Conservation (phyloP, 2,329 filamentous ascomycete species). For the Capronia coronata region DNA sequence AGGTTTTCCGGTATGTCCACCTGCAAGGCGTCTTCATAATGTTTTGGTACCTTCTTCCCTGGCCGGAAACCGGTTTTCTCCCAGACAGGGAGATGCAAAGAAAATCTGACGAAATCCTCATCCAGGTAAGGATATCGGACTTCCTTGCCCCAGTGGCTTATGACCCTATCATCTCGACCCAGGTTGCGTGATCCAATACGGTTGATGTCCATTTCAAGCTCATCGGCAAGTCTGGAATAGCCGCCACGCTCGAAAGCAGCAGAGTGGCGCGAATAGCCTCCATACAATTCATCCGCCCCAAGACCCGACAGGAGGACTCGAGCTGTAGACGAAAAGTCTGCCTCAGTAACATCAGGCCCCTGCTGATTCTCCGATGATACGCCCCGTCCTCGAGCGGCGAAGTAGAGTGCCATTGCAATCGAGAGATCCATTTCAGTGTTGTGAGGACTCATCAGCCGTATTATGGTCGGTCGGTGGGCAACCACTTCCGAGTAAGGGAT, state of each 20-base stretch:
- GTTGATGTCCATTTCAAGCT: slow-evolving; percentile 76
- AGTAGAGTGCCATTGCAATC: slow-evolving; percentile 89
- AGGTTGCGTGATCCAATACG: slow-evolving; percentile 90
- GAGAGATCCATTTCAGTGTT: slow-evolving; percentile 99
- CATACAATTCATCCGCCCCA: slow-evolving; percentile 93
- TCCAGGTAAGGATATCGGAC: slow-evolving; percentile 87
- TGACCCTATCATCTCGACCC: slow-evolving; percentile 84
- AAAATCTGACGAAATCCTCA: slow-evolving; percentile 76
- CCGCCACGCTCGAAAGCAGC: slow-evolving; percentile 65
- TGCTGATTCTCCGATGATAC: slow-evolving; percentile 14
- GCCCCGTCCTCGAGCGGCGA: slow-evolving; percentile 72
- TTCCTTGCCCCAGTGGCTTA: slow-evolving; percentile 83
- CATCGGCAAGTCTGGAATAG: slow-evolving; percentile 65
- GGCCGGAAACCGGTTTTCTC: slow-evolving; percentile 81
- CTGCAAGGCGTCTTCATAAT: slow-evolving; percentile 14
- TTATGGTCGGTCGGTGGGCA: slow-evolving; percentile 61
- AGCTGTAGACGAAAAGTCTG: slow-evolving; percentile 60
- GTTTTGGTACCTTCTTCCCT: slow-evolving; percentile 18
- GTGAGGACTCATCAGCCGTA: slow-evolving; percentile 79
- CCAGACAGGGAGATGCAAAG: slow-evolving; percentile 65
- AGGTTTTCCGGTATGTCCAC: slow-evolving; percentile 36
- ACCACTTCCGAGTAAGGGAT: slow-evolving; percentile 71
- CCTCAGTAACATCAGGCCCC: slow-evolving; percentile 6
- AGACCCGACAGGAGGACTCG: slow-evolving; percentile 85
- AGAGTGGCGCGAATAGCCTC: slow-evolving; percentile 79